Base-by-base conservation (phyloP, 257 asterid genomes). In the Gardenia jasminoides region DNA sequence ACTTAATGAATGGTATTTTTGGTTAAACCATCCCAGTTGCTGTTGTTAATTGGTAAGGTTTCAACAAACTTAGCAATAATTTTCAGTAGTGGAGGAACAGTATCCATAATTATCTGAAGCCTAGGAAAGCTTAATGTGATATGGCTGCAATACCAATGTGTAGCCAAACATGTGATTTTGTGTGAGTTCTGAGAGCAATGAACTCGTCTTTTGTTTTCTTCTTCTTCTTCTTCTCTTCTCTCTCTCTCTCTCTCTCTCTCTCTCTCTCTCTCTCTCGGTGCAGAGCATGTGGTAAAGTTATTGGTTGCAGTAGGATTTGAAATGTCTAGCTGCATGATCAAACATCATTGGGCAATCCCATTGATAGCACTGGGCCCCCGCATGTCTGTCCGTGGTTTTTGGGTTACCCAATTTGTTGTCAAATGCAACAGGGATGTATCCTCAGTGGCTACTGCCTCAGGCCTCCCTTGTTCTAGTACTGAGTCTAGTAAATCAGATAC, bases 401-500 rank as follows among this genome's bases (percentile, higher is more conserved):
- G 0, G 31, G 41, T 47, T 47, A 8, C 48, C 10, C 74, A 1
- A n/a, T 70, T 19, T 71, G 74, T 19, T 39, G 30, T 46, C 58
- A 52, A 67, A 74, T 31, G 77, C 64, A 30, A 33, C 1, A 39
- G 46, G 50, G 28, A 74, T 54, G 78, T 47, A 28, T 58, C 82
- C 50, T 61, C 80, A 30, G 54, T 28, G 44, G 72, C 68, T 77
- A 54, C 67, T 68, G 69, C 80, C 43, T 72, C 83, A 72, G 26
- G 33, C 33, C 61, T 30, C 24, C 68, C 62, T 43, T 52, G 13
- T 59, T 48, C 43, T 52, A 61, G 20, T 50, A 75, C 67, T 15
- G 75, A 75, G 47, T 72, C 83, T 64, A 78, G 85, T 85, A 28
- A 85, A 67, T 90, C 89, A 6, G 88, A 82, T 80, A 80, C 91